These are phyloP conservation scores for Vitis hybrid DNA, from an alignment of 177 flowering plant genomes.

Conservation along the genomic window DNA sequence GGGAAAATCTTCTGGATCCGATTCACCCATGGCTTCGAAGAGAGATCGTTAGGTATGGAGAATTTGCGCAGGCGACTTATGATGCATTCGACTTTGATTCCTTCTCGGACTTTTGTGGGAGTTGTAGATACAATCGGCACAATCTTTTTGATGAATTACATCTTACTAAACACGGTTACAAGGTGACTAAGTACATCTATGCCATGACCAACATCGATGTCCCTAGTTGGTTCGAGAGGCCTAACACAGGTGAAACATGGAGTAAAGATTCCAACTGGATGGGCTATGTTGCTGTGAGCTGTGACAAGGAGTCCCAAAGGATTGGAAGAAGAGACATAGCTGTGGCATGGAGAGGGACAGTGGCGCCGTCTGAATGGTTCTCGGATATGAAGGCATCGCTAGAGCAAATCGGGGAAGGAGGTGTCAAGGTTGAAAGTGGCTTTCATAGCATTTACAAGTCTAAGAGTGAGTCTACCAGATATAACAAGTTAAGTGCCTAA, in stretches of 20 bases:
- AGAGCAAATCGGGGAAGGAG: slow-evolving; percentile 26
- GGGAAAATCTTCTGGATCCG: too few species aligned
- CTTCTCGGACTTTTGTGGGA: too few species aligned
- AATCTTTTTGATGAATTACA: too few species aligned
- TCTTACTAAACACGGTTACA: too few species aligned
- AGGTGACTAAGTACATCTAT: too few species aligned
- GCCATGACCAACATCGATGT: too few species aligned
- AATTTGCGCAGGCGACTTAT: too few species aligned
- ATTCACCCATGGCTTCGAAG: too few species aligned
- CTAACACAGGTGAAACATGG: slow-evolving; percentile 30
- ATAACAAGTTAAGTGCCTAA: slow-evolving; percentile 30
- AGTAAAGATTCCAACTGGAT: slow-evolving; percentile 59
- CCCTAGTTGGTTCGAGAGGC: too few species aligned
- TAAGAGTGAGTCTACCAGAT: slow-evolving; percentile 31
- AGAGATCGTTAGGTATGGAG: too few species aligned
- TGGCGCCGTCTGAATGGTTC: slow-evolving; percentile 44
- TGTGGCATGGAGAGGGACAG: slow-evolving; percentile 61
- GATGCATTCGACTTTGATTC: too few species aligned
- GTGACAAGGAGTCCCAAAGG: slow-evolving; percentile 30
- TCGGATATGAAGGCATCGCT: slow-evolving; percentile 32
- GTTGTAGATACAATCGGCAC: too few species aligned
- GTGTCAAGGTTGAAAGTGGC: slow-evolving; percentile 47
- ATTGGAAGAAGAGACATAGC: slow-evolving; percentile 55
- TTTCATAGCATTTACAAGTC: slow-evolving; percentile 41
- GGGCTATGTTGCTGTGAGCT: slow-evolving; percentile 51